Conservation (phyloP, 2,329 filamentous ascomycete species). For the Colletotrichum gloeosporioides region DNA sequence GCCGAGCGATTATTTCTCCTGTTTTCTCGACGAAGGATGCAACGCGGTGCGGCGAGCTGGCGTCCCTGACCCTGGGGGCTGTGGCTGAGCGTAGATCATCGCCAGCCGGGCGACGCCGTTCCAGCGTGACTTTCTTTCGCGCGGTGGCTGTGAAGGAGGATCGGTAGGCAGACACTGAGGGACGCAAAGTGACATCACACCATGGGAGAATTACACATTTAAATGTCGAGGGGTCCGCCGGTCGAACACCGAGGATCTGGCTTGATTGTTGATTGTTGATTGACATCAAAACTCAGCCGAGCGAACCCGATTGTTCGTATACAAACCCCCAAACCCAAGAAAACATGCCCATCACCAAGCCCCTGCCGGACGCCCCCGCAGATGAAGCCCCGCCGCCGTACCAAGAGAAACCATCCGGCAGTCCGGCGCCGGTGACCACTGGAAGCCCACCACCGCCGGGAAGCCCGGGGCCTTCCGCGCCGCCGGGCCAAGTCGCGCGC, state of each 20-base stretch:
- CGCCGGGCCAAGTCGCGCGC: conserved; percentile 11
- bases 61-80: background rate
- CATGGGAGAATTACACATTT: background rate
- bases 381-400: conserved; percentile 19
- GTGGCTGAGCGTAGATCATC: conserved; percentile 17
- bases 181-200: background rate
- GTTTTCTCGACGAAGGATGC: background rate
- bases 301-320: background rate
- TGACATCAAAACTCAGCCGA: background rate
- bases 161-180: background rate
- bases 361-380: background rate
- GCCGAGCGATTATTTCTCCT: background rate
- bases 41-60: background rate
- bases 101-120: background rate
- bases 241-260: background rate
- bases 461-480: background rate
- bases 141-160: conserved; percentile 12
- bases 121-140: background rate
- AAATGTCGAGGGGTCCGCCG: background rate
- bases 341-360: background rate
- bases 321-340: background rate
- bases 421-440: background rate
- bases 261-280: background rate
- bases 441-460: background rate
- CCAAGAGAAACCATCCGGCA: conserved; percentile 1